Evolutionary conservation across 2,329 filamentous ascomycete genomes (phyloP).

Genomic region (Fusarium oxysporum): DNA sequence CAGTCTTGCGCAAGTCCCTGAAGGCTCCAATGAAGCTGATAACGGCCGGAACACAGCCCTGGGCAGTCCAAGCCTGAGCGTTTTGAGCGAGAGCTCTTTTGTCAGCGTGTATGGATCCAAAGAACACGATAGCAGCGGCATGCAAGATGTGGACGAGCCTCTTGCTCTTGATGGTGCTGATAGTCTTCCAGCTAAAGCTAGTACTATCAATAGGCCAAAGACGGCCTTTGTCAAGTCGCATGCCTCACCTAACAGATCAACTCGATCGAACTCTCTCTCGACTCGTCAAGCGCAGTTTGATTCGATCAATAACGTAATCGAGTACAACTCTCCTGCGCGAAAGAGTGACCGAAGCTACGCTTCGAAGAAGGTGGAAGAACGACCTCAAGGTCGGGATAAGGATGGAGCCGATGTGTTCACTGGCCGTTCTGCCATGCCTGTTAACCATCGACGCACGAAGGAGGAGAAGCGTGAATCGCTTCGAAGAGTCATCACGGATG

Average conservation of each 20-base stretch:
- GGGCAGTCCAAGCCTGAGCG: conserved; percentile 70
- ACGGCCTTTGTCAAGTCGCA: conserved; percentile 36
- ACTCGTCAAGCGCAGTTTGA: conserved; percentile 53
- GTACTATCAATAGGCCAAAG: conserved; percentile 35
- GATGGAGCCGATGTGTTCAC: conserved; percentile 29
- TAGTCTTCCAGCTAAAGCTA: conserved; percentile 27
- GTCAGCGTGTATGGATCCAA: conserved; percentile 71
- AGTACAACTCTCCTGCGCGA: conserved; percentile 62
- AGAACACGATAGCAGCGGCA: conserved; percentile 40
- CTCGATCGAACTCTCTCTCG: conserved; percentile 49
- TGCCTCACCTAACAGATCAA: conserved; percentile 15
- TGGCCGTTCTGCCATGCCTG: conserved; percentile 27
- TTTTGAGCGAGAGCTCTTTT: conserved; percentile 76
- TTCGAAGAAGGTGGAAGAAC: conserved; percentile 47
- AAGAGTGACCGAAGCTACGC: conserved; percentile 56
- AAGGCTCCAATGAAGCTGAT: conserved; percentile 49
- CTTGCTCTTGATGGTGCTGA: conserved; percentile 46
- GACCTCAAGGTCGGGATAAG: conserved; percentile 47
- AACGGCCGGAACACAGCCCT: conserved; percentile 50
- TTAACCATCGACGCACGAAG: conserved; percentile 48
- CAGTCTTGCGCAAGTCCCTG: conserved; percentile 62
- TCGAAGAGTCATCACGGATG: conserved; percentile 62
- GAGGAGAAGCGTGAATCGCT: conserved; percentile 62
- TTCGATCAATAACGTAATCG: conserved; percentile 60
- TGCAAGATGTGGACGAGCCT: conserved; percentile 47